A percentile compares a stretch with the other conserved stretches of the same genome.
phyloP scores from a whole-genome alignment of 352 stramenopile genomes.

The Phytopythium kandeliae region DNA sequence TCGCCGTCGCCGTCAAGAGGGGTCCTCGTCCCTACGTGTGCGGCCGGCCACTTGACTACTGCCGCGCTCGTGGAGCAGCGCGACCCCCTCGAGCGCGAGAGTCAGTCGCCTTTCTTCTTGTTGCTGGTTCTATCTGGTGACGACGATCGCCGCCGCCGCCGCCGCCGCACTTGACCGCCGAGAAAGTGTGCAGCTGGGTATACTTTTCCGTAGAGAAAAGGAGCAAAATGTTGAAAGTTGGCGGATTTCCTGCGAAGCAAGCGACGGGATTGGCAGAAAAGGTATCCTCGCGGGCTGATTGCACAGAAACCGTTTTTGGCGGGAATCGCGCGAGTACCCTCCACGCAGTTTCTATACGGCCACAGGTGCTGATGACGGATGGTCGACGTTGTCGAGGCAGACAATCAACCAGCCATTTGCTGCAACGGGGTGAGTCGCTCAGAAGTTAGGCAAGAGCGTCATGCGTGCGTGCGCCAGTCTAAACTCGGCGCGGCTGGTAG shows the following conservation, averaged over 20 bases:
- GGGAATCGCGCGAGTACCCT: background rate
- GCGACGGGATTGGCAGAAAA: conserved; percentile 2
- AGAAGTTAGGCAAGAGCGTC: background rate
- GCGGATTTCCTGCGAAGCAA: background rate
- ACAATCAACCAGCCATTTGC: background rate
- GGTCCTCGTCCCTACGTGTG: too few relatives aligned
- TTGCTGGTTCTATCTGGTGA: background rate
- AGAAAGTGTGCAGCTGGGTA: background rate
- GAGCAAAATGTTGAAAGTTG: background rate
- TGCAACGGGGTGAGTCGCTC: background rate
- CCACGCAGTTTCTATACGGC: background rate
- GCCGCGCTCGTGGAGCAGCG: background rate
- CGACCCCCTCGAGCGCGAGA: background rate
- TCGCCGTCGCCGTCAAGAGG: too few relatives aligned
- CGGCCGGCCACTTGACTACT: background rate
- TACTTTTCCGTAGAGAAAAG: background rate
- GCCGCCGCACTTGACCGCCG: background rate
- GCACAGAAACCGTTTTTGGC: background rate
- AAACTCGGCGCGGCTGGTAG: background rate
- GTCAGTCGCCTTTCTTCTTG: background rate
- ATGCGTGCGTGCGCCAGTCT: background rate
- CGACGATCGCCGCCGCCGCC: background rate
- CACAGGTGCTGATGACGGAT: background rate
- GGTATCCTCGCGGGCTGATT: background rate
- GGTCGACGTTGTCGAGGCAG: too few relatives aligned